Evolutionary conservation across 768 basidiomycete genomes (phyloP).

Genomic region (Coprinopsis sp.): DNA sequence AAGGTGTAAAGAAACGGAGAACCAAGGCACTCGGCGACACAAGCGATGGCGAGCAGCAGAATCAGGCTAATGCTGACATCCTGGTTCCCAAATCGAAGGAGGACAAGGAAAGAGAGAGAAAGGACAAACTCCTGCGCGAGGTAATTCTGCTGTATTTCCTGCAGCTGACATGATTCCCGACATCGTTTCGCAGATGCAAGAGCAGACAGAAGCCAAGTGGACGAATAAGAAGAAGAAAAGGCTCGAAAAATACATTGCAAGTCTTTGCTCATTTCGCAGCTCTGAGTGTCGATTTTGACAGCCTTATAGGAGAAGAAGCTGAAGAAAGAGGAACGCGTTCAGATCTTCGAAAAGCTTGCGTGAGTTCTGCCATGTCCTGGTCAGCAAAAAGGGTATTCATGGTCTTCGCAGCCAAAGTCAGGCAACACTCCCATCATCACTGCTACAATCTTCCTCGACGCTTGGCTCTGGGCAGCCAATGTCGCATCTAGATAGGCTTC

Average conservation of each 20-base stretch:
- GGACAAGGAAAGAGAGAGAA: slow-evolving; percentile 55
- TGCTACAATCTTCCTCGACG: slow-evolving; percentile 75
- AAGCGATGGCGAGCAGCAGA: not conserved
- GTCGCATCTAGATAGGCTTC: slow-evolving; percentile 58
- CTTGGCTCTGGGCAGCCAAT: slow-evolving; percentile 69
- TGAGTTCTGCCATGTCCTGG: slow-evolving; percentile 32
- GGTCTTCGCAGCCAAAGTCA: slow-evolving; percentile 63
- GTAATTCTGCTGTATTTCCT: slow-evolving; percentile 27
- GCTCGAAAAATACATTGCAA: slow-evolving; percentile 88
- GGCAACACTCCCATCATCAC: slow-evolving; percentile 53
- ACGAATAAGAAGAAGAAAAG: slow-evolving; percentile 83
- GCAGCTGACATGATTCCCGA: slow-evolving; percentile 4
- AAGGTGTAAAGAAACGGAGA: slow-evolving; percentile 29
- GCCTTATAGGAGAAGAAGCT: slow-evolving; percentile 77
- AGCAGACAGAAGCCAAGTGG: slow-evolving; percentile 65
- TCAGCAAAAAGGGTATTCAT: slow-evolving; percentile 6
- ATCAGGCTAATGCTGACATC: slow-evolving; percentile 50
- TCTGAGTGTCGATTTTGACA: not conserved
- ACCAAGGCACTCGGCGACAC: slow-evolving; percentile 18
- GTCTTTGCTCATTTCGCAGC: slow-evolving; percentile 19
- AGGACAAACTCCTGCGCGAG: slow-evolving; percentile 57
- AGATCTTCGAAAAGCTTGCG: slow-evolving; percentile 79
- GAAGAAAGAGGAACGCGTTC: slow-evolving; percentile 79
- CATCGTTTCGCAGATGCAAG: slow-evolving; percentile 32
- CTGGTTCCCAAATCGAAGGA: slow-evolving; percentile 54